phyloP scores from a whole-genome alignment of 2,329 filamentous ascomycete species.

The Xylariaceae sp. region DNA sequence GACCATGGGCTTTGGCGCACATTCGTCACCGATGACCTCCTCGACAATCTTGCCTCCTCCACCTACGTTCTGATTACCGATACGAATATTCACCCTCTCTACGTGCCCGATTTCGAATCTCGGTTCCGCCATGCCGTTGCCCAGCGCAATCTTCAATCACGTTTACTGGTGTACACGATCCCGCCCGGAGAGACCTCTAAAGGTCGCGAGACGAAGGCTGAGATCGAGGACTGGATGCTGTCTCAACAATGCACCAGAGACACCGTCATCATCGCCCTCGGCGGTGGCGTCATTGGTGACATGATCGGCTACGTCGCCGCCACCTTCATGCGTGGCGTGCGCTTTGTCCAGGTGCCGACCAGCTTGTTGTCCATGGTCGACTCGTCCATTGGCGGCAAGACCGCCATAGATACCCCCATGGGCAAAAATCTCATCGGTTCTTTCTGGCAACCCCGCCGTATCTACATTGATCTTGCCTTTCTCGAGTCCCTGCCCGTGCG shows the following conservation, averaged over 20 bases:
- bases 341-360: conserved; percentile 94
- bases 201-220: conserved; percentile 85
- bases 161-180: conserved; percentile 80
- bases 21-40: conserved; percentile 76
- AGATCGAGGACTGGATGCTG: conserved; percentile 97
- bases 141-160: conserved; percentile 45
- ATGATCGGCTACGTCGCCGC: conserved; percentile 97
- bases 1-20: conserved; percentile 85
- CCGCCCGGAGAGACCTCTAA: conserved; percentile 93
- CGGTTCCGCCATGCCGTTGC: conserved; percentile 53
- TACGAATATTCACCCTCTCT: conserved; percentile 79
- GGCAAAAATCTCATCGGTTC: conserved; percentile 95
- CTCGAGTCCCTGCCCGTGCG: conserved; percentile 83
- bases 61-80: conserved; percentile 97
- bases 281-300: conserved; percentile 95
- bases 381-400: conserved; percentile 97
- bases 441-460: conserved; percentile 92
- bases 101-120: conserved; percentile 71
- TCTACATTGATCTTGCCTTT: conserved; percentile 92
- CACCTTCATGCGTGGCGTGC: conserved; percentile 96
- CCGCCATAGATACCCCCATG: conserved; percentile 90
- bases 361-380: conserved; percentile 96
- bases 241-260: conserved; percentile 88
- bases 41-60: conserved; percentile 72
- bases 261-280: conserved; percentile 89